Conservation (phyloP, 2,329 filamentous ascomycete species). For the Fusarium verticillioides region DNA sequence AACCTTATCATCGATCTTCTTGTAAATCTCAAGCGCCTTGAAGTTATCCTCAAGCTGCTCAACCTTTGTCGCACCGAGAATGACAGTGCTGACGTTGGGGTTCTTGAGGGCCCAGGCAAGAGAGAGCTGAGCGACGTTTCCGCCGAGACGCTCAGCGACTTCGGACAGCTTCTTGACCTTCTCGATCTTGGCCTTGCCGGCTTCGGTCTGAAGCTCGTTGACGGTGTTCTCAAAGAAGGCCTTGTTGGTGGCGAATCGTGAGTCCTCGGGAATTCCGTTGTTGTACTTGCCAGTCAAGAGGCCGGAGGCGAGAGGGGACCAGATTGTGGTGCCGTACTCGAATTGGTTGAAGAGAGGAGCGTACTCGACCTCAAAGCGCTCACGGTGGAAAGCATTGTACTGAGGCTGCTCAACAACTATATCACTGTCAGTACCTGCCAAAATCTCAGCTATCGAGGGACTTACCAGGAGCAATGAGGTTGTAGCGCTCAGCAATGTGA, state of each 20-base stretch:
- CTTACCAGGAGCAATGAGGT: conserved; percentile 66
- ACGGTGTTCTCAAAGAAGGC: conserved; percentile 30
- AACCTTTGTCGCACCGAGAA: conserved; percentile 44
- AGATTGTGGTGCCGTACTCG: conserved; percentile 70
- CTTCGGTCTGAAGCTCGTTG: conserved; percentile 24
- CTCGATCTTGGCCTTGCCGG: conserved; percentile 43
- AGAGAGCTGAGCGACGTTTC: conserved; percentile 39
- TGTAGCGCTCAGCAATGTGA: conserved; percentile 65
- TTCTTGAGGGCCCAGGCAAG: conserved; percentile 44
- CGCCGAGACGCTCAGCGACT: conserved; percentile 42
- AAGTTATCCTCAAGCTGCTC: conserved; percentile 43
- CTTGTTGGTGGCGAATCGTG: conserved; percentile 59
- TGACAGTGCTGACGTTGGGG: conserved; percentile 45
- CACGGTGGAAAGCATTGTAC: conserved; percentile 71
- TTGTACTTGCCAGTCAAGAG: conserved; percentile 75
- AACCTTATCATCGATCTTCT: conserved; percentile 38
- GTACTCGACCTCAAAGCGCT: conserved; percentile 72
- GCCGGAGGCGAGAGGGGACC: conserved; percentile 65
- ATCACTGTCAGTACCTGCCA: not conserved
- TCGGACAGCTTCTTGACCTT: conserved; percentile 41
- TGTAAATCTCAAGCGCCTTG: conserved; percentile 35
- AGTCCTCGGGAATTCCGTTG: conserved; percentile 64
- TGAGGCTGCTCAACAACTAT: conserved; percentile 71
- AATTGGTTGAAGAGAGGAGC: conserved; percentile 67
- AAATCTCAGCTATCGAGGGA: rapidly evolving